A percentile compares a stretch with the other conserved stretches of the same genome.
phyloP scores from a whole-genome alignment of 1,139 yeast species.

The Blastobotrys buckinghamii region DNA sequence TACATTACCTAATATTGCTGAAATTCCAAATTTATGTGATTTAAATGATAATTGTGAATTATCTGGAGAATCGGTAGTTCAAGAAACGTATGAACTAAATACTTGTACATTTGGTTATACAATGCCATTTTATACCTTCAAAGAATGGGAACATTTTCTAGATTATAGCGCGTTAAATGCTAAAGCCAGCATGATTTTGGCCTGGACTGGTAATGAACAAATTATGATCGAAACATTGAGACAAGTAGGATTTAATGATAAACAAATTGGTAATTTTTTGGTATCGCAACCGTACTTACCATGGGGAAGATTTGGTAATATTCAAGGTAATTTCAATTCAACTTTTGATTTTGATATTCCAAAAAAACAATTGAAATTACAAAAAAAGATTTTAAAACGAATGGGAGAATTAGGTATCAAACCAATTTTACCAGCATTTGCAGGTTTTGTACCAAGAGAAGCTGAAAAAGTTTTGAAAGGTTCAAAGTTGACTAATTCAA shows the following conservation, averaged over 20 bases:
- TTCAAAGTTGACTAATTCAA: constrained; percentile 14
- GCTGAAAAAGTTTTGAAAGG: constrained; percentile 9
- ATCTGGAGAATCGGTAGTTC: constrained; percentile 14
- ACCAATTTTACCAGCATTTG: constrained; percentile 21
- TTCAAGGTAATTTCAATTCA: constrained; percentile 18
- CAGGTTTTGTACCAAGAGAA: constrained; percentile 17
- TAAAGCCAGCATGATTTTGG: constrained; percentile 14
- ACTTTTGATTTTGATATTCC: constrained; percentile 12
- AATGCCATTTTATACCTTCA: constrained; percentile 16
- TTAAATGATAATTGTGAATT: constrained; percentile 1
- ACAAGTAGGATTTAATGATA: constrained; percentile 16
- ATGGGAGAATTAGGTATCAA: constrained; percentile 20
- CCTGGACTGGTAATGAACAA: constrained; percentile 21
- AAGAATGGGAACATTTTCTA: constrained; percentile 18
- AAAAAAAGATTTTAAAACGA: constrained; percentile 14
- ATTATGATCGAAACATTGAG: constrained; percentile 15
- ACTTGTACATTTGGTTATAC: constrained; percentile 21
- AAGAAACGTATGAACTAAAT: constrained; percentile 18
- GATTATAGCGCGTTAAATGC: constrained; percentile 20
- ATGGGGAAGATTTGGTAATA: constrained; percentile 21
- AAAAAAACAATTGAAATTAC: constrained; percentile 14
- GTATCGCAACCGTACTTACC: constrained; percentile 18
- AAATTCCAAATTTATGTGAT: constrained; percentile 13
- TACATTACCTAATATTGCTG: constrained; percentile 10
- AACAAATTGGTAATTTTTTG: constrained; percentile 13